Percentiles rank a stretch among this genome's conserved stretches.
phyloP scores from a whole-genome alignment of 805 yeast species.

The Lachancea dasiensis region DNA sequence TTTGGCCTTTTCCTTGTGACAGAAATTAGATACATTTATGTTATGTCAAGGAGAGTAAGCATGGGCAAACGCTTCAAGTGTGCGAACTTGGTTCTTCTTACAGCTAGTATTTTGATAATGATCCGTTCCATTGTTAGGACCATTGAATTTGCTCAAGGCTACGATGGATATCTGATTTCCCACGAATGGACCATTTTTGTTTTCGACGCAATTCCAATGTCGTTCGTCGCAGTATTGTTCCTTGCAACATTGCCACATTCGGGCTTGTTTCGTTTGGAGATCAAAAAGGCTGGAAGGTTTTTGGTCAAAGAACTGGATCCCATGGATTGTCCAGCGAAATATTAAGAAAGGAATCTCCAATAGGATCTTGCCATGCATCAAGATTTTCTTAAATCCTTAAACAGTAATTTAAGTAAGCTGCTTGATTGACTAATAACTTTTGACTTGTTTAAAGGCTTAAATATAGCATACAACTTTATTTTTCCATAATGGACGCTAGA shows the following conservation, averaged over 20 bases:
- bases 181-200: conserved; percentile 22
- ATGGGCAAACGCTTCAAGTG: conserved; percentile 6
- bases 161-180: conserved; percentile 17
- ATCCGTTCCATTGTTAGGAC: conserved; percentile 25
- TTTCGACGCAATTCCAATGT: conserved; percentile 23
- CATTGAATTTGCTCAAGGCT: conserved; percentile 26
- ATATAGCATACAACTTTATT: too few species aligned
- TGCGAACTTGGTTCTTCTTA: conserved; percentile 7
- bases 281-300: too few species aligned
- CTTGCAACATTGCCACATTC: conserved; percentile 8
- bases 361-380: too few species aligned
- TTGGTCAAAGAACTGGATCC: too few species aligned
- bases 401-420: too few species aligned
- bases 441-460: too few species aligned
- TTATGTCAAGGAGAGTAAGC: background rate
- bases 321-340: too few species aligned
- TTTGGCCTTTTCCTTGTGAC: conserved; percentile 23
- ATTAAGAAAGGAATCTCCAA: too few species aligned
- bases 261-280: too few species aligned
- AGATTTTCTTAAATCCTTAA: too few species aligned
- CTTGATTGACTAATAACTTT: too few species aligned
- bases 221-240: conserved; percentile 10
- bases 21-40: conserved; percentile 10
- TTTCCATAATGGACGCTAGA: too few species aligned
- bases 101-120: conserved; percentile 15